phyloP scores from a whole-genome alignment of 371 early-diverging fungal species.

The Scutellospora calospora region DNA sequence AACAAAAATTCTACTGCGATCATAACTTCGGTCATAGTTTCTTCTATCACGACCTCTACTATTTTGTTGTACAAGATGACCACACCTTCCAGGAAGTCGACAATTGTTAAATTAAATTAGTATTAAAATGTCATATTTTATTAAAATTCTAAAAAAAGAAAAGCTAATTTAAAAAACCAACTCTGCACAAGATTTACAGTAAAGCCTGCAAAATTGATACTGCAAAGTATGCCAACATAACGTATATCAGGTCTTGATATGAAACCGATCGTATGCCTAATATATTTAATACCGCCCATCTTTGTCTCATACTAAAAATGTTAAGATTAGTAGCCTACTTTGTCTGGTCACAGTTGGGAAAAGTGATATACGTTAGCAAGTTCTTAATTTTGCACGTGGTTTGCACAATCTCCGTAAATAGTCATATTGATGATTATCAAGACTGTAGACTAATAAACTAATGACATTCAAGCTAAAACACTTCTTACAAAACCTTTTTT shows the following conservation, averaged over 20 bases:
- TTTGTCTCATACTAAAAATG: constrained; percentile 10
- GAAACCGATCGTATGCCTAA: constrained; percentile 82
- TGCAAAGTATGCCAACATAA: constrained; percentile 90
- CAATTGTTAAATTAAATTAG: too few species aligned
- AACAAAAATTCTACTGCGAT: constrained; percentile 62
- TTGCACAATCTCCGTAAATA: too few species aligned
- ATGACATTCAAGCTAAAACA: too few species aligned
- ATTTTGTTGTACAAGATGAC: constrained; percentile 53
- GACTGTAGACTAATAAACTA: too few species aligned
- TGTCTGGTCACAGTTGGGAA: too few species aligned
- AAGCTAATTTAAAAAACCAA: constrained; percentile 47
- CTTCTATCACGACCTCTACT: constrained; percentile 44
- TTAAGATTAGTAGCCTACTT: too few species aligned
- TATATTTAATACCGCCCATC: constrained; percentile 74
- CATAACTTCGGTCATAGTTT: constrained; percentile 35
- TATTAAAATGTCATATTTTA: too few species aligned
- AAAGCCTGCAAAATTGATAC: constrained; percentile 87
- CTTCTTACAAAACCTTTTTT: too few species aligned
- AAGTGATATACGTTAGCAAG: too few species aligned
- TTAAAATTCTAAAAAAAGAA: not conserved
- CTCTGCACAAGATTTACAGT: constrained; percentile 93
- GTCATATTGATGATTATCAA: too few species aligned
- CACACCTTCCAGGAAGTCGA: constrained; percentile 57
- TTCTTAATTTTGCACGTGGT: too few species aligned
- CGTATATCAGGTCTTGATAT: constrained; percentile 92